Conservation (phyloP, 1,139 yeast species). For the Suhomyces anneliseae region DNA sequence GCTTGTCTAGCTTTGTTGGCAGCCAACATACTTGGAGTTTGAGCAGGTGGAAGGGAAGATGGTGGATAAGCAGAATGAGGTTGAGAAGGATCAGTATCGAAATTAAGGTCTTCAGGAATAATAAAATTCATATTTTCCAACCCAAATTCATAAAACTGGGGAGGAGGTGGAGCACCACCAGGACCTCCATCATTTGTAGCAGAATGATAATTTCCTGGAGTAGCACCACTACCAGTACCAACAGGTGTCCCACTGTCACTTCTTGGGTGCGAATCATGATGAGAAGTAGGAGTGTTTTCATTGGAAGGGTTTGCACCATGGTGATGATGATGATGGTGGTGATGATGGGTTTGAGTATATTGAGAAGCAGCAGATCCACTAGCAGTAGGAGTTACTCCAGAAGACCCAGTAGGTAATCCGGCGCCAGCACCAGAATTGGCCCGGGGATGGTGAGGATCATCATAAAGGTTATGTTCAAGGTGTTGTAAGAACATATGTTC, state of each 20-base stretch:
- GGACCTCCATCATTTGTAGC: neutral
- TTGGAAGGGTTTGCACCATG: conserved; percentile 12
- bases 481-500: conserved; percentile 18
- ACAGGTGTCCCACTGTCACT: conserved; percentile 10
- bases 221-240: neutral
- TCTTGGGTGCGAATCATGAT: conserved; percentile 10
- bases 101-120: conserved; percentile 29
- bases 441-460: conserved; percentile 8
- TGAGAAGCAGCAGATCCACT: conserved; percentile 8
- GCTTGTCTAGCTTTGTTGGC: conserved; percentile 17
- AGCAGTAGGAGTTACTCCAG: conserved; percentile 5
- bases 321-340: conserved; percentile 14
- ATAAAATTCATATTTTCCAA: conserved; percentile 31
- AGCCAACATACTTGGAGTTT: conserved; percentile 31
- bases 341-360: conserved; percentile 10
- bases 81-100: conserved; percentile 14
- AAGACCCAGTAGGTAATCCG: neutral
- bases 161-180: conserved; percentile 6
- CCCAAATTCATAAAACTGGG: conserved; percentile 24
- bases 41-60: conserved; percentile 19
- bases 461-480: conserved; percentile 15
- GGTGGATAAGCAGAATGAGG: conserved; percentile 42
- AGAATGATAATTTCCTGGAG: too few species aligned
- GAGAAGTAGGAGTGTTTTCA: conserved; percentile 15
- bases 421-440: conserved; percentile 7